Conservation (phyloP, 192 early-diverging fungal species). For the Lunasporangiospora selenospora region DNA sequence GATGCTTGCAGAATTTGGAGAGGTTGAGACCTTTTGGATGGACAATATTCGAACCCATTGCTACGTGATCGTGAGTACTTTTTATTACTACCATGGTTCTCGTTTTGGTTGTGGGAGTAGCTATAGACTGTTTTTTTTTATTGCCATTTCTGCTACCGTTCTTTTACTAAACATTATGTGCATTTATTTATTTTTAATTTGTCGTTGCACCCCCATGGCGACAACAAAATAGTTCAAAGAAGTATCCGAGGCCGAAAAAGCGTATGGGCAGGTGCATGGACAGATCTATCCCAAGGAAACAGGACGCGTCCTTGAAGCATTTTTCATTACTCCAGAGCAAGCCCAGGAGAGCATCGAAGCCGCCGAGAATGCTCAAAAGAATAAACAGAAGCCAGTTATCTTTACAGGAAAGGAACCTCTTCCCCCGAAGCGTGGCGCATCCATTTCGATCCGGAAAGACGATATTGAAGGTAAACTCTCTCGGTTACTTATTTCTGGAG, state of each 20-base stretch:
- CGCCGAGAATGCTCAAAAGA: constrained; percentile 31
- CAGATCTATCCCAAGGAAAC: constrained; percentile 39
- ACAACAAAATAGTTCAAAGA: constrained; percentile 40
- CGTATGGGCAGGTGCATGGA: constrained; percentile 10
- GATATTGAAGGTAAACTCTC: constrained; percentile 10
- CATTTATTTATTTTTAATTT: no score
- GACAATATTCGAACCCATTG: constrained; percentile 68
- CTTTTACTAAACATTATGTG: no score
- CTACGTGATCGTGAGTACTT: constrained; percentile 67
- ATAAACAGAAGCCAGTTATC: constrained; percentile 21
- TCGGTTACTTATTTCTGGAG: neutral
- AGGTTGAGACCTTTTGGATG: constrained; percentile 64
- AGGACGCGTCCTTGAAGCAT: constrained; percentile 20
- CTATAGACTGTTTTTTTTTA: no score
- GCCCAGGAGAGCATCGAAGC: constrained; percentile 14
- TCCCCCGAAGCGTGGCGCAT: neutral
- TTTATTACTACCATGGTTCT: no score
- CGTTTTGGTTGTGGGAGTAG: no score
- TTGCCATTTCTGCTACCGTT: no score
- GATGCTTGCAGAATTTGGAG: constrained; percentile 57
- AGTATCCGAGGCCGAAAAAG: constrained; percentile 9
- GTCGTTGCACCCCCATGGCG: no score
- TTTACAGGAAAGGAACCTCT: constrained; percentile 15
- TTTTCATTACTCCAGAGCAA: constrained; percentile 22
- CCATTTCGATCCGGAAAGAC: constrained; percentile 6